Evolutionary conservation across 441 rosid species (phyloP).

Genomic region (Viola pubescens): DNA sequence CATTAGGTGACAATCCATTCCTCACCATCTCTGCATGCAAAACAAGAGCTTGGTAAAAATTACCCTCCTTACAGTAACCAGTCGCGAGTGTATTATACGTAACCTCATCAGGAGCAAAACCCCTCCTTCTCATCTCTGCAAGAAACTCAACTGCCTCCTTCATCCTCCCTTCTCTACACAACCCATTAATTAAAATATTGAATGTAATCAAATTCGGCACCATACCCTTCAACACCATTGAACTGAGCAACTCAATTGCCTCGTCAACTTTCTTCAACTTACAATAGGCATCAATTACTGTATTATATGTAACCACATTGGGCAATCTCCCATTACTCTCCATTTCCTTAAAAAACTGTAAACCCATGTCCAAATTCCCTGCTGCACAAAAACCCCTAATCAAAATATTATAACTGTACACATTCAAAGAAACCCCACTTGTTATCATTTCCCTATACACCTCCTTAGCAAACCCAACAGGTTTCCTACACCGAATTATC

Average conservation of each 20-base stretch:
- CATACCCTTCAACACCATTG: constrained; percentile 52
- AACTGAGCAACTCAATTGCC: constrained; percentile 43
- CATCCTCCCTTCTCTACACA: constrained; percentile 69
- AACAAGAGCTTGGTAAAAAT: constrained; percentile 76
- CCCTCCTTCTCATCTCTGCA: constrained; percentile 46
- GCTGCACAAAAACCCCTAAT: constrained; percentile 68
- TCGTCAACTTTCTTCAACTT: constrained; percentile 53
- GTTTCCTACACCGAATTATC: constrained; percentile 43
- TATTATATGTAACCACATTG: constrained; percentile 80
- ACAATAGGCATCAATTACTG: constrained; percentile 59
- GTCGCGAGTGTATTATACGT: constrained; percentile 71
- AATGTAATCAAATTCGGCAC: constrained; percentile 73
- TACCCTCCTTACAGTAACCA: constrained; percentile 69
- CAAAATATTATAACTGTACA: constrained; percentile 69
- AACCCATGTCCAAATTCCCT: constrained; percentile 59
- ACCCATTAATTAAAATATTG: constrained; percentile 65
- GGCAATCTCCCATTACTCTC: constrained; percentile 58
- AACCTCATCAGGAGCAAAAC: constrained; percentile 64
- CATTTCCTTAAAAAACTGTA: constrained; percentile 47
- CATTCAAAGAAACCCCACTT: constrained; percentile 57
- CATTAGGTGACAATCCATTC: constrained; percentile 70
- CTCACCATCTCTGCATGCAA: constrained; percentile 64
- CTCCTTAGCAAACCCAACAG: constrained; percentile 44
- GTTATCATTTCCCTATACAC: constrained; percentile 50
- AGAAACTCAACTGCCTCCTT: constrained; percentile 54